phyloP scores from a whole-genome alignment of 164 flowering plant genomes.

The Cinnamomum micranthum region DNA sequence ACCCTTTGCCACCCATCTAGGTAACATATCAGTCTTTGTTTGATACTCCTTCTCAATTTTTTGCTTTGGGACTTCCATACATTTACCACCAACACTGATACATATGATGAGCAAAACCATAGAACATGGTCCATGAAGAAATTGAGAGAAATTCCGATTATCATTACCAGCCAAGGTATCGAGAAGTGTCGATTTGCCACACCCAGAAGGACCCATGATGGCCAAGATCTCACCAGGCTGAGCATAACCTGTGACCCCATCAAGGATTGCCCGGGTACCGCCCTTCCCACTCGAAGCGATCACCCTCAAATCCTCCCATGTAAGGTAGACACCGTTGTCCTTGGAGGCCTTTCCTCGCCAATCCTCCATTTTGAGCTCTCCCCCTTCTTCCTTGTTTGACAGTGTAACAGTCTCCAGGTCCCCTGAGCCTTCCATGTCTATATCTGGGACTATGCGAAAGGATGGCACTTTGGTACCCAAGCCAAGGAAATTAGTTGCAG shows the following conservation, averaged over 20 bases:
- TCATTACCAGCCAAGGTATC: conserved; percentile 43
- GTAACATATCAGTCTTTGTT: no score
- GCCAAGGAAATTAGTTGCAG: no score
- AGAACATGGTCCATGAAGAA: background rate
- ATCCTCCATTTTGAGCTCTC: background rate
- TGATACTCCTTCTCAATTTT: no score
- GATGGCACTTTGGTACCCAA: no score
- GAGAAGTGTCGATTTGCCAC: conserved; percentile 50
- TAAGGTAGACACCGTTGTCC: conserved; percentile 22
- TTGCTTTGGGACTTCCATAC: no score
- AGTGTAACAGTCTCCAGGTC: no score
- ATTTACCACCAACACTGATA: no score
- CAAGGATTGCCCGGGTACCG: conserved; percentile 21
- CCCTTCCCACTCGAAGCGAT: conserved; percentile 20
- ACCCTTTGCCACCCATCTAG: no score
- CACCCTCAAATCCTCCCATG: conserved; percentile 44
- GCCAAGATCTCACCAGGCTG: conserved; percentile 46
- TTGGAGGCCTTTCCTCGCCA: background rate
- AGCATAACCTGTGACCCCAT: conserved; percentile 41
- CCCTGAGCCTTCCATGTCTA: no score
- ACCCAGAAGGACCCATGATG: conserved; percentile 62
- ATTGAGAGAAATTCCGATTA: background rate
- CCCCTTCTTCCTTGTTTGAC: background rate
- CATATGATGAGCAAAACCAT: no score
- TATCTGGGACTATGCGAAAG: no score